Conservation (phyloP, 75 land plant genomes). For the Azolla pinnata region DNA sequence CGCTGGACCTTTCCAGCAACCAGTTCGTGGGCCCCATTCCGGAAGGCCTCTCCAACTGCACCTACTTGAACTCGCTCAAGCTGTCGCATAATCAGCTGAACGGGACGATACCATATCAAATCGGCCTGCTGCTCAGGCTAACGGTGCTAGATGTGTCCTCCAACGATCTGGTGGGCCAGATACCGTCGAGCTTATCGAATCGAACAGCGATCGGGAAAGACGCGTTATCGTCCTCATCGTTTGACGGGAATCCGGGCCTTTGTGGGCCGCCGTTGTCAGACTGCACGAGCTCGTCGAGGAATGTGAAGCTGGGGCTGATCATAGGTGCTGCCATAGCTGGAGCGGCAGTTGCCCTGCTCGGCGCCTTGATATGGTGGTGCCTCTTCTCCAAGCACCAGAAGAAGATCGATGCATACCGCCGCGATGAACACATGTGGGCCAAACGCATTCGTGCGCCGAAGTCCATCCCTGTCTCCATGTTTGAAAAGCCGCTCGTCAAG, state of each 20-base stretch:
- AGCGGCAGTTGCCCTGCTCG: constrained; percentile 20
- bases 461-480: constrained; percentile 56
- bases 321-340: constrained; percentile 39
- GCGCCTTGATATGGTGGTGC: constrained; percentile 52
- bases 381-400: constrained; percentile 18
- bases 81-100: constrained; percentile 51
- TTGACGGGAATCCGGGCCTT: constrained; percentile 46
- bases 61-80: constrained; percentile 41
- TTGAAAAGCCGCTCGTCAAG: constrained; percentile 73
- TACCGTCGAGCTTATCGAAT: constrained; percentile 32
- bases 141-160: constrained; percentile 39
- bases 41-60: constrained; percentile 17
- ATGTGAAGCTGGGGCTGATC: constrained; percentile 9
- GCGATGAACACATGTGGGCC: constrained; percentile 47
- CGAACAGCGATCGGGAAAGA: background rate
- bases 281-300: constrained; percentile 30
- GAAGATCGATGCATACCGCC: constrained; percentile 14
- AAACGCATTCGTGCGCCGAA: constrained; percentile 31
- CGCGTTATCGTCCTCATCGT: constrained; percentile 6
- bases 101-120: constrained; percentile 46
- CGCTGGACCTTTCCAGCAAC: constrained; percentile 60
- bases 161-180: constrained; percentile 44
- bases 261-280: constrained; percentile 53
- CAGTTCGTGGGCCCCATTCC: constrained; percentile 64
- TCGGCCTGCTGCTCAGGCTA: constrained; percentile 41